These are phyloP conservation scores for Ophiognomonia clavigignenti-juglandacearum DNA, from an alignment of 2,329 filamentous ascomycete species.

Conservation along the genomic window DNA sequence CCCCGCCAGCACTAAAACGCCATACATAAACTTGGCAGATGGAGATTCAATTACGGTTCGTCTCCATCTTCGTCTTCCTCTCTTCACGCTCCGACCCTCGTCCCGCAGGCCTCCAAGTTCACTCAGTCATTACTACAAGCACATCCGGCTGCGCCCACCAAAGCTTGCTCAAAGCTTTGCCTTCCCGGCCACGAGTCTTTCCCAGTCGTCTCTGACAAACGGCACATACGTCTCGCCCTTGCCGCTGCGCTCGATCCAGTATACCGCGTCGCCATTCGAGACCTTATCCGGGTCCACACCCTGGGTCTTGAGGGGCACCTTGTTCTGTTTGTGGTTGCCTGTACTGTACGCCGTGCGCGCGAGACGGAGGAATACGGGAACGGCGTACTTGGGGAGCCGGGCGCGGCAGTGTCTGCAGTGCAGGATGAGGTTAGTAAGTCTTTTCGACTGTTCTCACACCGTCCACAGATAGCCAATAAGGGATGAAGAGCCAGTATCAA, in stretches of 20 bases:
- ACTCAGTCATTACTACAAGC: not conserved
- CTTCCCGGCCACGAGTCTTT: conserved; percentile 25
- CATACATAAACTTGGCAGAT: no score
- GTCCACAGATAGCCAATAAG: not conserved
- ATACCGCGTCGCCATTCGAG: conserved; percentile 34
- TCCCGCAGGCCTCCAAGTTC: not conserved
- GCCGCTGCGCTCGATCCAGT: conserved; percentile 55
- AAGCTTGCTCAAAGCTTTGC: conserved; percentile 24
- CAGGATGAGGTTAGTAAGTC: no score
- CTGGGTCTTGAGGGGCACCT: conserved; percentile 62
- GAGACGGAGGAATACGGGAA: conserved; percentile 67
- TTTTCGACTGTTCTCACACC: no score
- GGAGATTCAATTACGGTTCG: no score
- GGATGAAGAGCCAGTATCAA: not conserved
- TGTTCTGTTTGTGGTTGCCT: conserved; percentile 79
- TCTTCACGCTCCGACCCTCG: no score
- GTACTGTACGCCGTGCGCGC: conserved; percentile 55
- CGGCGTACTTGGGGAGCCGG: conserved; percentile 66
- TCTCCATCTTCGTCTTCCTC: no score
- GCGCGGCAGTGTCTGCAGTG: conserved; percentile 43
- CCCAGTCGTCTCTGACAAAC: conserved; percentile 57
- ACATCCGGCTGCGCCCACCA: not conserved
- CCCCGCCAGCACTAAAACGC: no score
- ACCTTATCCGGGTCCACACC: conserved; percentile 56
- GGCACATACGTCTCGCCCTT: conserved; percentile 52